Evolutionary conservation across 1,284 basidiomycete genomes (phyloP).

Genomic region (Uromyces viciae-fabae): DNA sequence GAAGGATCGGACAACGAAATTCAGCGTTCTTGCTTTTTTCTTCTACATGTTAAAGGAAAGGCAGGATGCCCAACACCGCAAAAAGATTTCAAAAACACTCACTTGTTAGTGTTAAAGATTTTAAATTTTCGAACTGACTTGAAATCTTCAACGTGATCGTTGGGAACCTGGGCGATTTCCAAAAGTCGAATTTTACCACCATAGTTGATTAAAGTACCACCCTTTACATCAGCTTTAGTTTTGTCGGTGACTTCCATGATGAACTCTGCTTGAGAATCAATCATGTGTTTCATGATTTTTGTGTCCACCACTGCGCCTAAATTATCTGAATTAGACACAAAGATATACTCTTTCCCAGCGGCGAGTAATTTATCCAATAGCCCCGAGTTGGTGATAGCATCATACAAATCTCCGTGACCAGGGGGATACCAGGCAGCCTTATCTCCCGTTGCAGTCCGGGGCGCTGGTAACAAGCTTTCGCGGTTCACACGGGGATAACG

Average conservation of each 20-base stretch:
- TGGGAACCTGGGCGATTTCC: constrained; percentile 97
- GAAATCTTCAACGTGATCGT: constrained; percentile 97
- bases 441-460: constrained; percentile 78
- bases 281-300: constrained; percentile 72
- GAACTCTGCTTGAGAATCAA: constrained; percentile 55
- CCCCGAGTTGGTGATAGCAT: constrained; percentile 87
- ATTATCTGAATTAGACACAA: constrained; percentile 99
- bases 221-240: constrained; percentile 99
- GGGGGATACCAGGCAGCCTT: constrained; percentile 99
- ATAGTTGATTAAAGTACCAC: constrained; percentile 81
- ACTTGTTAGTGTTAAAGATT: constrained; percentile 65
- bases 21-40: not conserved
- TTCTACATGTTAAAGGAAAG: too few relatives aligned
- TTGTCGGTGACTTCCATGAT: constrained; percentile 81
- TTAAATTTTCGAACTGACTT: constrained; percentile 68
- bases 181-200: constrained; percentile 89
- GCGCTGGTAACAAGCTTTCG: constrained; percentile 85
- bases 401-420: constrained; percentile 96
- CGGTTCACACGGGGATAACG: constrained; percentile 96
- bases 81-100: not conserved
- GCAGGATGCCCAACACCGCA: too few relatives aligned
- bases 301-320: constrained; percentile 86
- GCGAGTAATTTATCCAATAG: constrained; percentile 89
- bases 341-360: constrained; percentile 97
- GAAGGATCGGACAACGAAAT: constrained; percentile 65